phyloP scores from a whole-genome alignment of 2,329 filamentous ascomycete genomes.

The Talaromyces sp. region DNA sequence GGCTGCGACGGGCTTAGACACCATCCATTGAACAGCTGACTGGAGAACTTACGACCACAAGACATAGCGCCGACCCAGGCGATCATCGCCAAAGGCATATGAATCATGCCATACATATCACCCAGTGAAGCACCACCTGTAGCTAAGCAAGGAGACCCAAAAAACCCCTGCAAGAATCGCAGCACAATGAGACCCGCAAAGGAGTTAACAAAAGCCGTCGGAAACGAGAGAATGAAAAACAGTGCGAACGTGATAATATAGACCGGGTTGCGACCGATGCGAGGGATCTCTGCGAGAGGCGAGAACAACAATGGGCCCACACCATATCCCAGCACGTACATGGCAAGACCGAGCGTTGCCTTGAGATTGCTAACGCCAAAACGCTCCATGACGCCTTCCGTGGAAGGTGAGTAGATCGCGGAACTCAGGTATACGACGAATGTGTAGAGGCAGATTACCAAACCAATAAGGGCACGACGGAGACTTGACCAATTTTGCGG shows the following conservation, averaged over 20 bases:
- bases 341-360: conserved; percentile 24
- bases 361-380: conserved; percentile 12
- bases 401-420: conserved; percentile 20
- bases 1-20: conserved; percentile 13
- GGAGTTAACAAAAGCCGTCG: conserved; percentile 57
- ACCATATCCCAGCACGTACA: conserved; percentile 41
- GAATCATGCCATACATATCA: conserved; percentile 48
- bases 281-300: conserved; percentile 61
- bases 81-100: conserved; percentile 54
- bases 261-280: conserved; percentile 60
- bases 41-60: conserved; percentile 30
- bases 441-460: conserved; percentile 28
- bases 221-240: conserved; percentile 63
- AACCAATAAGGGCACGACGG: conserved; percentile 17
- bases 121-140: conserved; percentile 45
- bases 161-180: conserved; percentile 61
- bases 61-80: conserved; percentile 48
- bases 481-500: conserved; percentile 21
- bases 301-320: conserved; percentile 62
- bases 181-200: conserved; percentile 60
- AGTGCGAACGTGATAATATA: conserved; percentile 63
- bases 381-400: not conserved
- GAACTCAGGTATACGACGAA: conserved; percentile 34
- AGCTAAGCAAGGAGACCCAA: conserved; percentile 60
- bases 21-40: not conserved